Conservation (phyloP, 345 rosid species). For the Gynandropsis gynandra region DNA sequence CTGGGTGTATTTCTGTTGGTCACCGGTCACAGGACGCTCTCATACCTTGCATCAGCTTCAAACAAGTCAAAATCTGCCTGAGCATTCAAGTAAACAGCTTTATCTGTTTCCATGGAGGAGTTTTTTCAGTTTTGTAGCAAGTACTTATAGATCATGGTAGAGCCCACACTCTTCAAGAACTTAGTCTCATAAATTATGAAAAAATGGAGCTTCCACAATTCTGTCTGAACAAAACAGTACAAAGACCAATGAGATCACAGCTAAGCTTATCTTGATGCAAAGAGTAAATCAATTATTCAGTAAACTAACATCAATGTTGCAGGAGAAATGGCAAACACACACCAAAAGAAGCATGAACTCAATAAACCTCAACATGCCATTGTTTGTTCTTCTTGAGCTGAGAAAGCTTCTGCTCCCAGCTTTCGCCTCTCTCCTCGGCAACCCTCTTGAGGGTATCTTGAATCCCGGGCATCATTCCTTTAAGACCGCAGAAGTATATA, state of each 20-base stretch:
- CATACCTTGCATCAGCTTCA: slow-evolving; percentile 69
- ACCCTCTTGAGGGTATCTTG: slow-evolving; percentile 88
- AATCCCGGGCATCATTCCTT: slow-evolving; percentile 99
- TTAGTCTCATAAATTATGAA: not conserved
- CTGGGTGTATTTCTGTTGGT: slow-evolving; percentile 77
- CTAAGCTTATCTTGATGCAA: too few relatives aligned
- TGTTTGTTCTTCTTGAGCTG: slow-evolving; percentile 95
- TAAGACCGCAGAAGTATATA: slow-evolving; percentile 94
- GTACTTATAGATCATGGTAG: slow-evolving; percentile 23
- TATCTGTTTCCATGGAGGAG: slow-evolving; percentile 10
- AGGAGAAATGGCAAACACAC: too few relatives aligned
- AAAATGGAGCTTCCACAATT: too few relatives aligned
- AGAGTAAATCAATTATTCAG: too few relatives aligned
- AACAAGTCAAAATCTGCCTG: slow-evolving; percentile 78
- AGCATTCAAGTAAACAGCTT: slow-evolving; percentile 17
- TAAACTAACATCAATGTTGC: too few relatives aligned
- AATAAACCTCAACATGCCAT: slow-evolving; percentile 99
- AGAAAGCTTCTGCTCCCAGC: slow-evolving; percentile 91
- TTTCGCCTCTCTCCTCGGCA: slow-evolving; percentile 85
- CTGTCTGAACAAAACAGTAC: too few relatives aligned
- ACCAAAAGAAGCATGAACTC: not conserved
- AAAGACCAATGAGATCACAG: too few relatives aligned
- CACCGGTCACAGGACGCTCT: slow-evolving; percentile 80
- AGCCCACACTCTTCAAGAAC: not conserved
- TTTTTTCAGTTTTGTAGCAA: slow-evolving; percentile 25